Conservation (phyloP, 306 rosid species). For the Quercus aquifolioides region DNA sequence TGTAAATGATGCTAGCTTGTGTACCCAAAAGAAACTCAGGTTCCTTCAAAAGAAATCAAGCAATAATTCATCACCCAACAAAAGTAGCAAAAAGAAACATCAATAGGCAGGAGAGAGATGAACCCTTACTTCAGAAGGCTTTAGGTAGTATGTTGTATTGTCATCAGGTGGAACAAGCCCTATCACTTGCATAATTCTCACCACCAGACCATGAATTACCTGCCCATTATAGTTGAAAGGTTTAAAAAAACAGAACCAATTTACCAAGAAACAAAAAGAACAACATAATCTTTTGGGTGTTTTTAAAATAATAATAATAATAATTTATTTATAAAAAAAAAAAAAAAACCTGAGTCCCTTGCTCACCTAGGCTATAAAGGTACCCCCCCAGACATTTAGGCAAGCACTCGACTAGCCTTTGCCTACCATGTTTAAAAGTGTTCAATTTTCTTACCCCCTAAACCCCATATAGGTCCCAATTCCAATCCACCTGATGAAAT, state of each 20-base stretch:
- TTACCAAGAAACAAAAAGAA: background rate
- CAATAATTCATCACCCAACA: background rate
- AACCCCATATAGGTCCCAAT: background rate
- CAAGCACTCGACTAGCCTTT: no score
- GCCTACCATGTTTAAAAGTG: background rate
- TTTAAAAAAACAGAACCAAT: background rate
- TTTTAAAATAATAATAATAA: no score
- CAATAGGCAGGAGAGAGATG: background rate
- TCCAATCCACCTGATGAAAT: background rate
- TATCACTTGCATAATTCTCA: conserved; percentile 74
- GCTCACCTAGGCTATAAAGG: no score
- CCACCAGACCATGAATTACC: conserved; percentile 94
- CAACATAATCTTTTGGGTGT: background rate
- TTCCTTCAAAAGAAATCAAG: conserved; percentile 45
- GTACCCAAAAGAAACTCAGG: conserved; percentile 81
- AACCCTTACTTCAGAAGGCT: conserved; percentile 64
- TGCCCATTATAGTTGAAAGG: conserved; percentile 32
- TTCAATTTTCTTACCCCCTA: background rate
- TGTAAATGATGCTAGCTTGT: conserved; percentile 75
- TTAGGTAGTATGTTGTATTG: conserved; percentile 53
- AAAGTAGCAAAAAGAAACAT: background rate
- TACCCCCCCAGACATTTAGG: no score
- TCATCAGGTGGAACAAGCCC: conserved; percentile 69
- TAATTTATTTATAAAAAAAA: no score
- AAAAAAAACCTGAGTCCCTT: no score